phyloP scores from a whole-genome alignment of 352 stramenopile species.

The Globisporangium perplexum region DNA sequence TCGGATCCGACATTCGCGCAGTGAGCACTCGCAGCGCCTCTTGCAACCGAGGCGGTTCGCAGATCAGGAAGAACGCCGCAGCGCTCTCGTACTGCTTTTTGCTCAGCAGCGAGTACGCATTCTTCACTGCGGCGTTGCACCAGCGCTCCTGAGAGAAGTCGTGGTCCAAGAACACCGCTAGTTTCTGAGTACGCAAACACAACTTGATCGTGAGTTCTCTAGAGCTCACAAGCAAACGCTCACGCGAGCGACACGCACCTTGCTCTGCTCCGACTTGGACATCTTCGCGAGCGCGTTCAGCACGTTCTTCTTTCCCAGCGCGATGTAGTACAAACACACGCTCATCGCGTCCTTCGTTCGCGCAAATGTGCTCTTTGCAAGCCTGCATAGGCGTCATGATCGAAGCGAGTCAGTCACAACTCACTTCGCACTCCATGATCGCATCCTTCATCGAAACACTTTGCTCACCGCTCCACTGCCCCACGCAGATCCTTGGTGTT shows the following conservation, averaged over 20 bases:
- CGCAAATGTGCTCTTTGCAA: constrained; percentile 65
- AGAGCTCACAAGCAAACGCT: background rate
- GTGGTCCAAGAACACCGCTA: constrained; percentile 72
- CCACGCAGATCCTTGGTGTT: constrained; percentile 60
- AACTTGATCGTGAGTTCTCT: background rate
- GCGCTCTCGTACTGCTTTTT: constrained; percentile 91
- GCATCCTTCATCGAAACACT: background rate
- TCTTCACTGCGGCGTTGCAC: constrained; percentile 89
- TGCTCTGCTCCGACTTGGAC: constrained; percentile 60
- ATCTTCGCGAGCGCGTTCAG: constrained; percentile 68
- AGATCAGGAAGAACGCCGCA: constrained; percentile 91
- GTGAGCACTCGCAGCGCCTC: constrained; percentile 89
- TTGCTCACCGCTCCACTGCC: constrained; percentile 52
- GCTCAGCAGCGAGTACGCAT: constrained; percentile 92
- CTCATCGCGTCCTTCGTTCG: constrained; percentile 67
- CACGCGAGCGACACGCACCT: constrained; percentile 25
- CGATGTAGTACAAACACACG: constrained; percentile 70
- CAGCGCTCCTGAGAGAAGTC: constrained; percentile 81
- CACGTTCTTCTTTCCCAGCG: constrained; percentile 77
- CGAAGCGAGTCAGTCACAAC: background rate
- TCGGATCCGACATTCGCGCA: constrained; percentile 81
- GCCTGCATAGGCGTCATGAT: constrained; percentile 16
- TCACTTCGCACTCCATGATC: background rate
- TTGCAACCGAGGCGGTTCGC: constrained; percentile 90
- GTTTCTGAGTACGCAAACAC: constrained; percentile 31